phyloP scores from a whole-genome alignment of 208 protist species.

The Crithidia brevicula region DNA sequence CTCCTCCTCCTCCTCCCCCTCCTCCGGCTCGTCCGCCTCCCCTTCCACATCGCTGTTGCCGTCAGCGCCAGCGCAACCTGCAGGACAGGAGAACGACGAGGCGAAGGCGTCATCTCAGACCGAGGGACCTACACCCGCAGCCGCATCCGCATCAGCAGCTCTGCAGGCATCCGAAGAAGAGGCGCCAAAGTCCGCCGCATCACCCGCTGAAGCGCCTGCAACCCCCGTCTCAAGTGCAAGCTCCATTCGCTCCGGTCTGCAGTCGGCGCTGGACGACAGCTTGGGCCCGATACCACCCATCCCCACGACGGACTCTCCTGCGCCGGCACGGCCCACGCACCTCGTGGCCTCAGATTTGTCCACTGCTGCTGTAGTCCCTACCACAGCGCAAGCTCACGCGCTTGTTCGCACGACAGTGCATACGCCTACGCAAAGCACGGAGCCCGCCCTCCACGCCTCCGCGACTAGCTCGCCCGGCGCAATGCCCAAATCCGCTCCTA shows the following conservation, averaged over 20 bases:
- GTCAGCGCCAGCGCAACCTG: neutral
- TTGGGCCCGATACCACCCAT: neutral
- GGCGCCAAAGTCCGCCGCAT: neutral
- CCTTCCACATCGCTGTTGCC: neutral
- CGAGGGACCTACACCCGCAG: no score
- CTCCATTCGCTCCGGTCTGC: slow-evolving; percentile 3
- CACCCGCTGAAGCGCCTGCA: neutral
- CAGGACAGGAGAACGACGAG: neutral
- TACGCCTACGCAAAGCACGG: neutral
- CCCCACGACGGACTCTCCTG: neutral
- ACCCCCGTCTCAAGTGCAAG: neutral
- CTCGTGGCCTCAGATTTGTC: neutral
- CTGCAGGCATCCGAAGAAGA: no score
- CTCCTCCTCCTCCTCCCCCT: neutral
- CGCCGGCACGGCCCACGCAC: neutral
- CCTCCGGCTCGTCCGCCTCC: neutral
- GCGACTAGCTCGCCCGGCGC: neutral
- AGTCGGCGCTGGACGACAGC: slow-evolving; percentile 4
- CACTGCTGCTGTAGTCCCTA: neutral
- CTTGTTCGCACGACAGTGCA: slow-evolving; percentile 10
- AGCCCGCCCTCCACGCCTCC: slow-evolving; percentile 2
- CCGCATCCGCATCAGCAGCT: no score
- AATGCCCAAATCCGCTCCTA: neutral
- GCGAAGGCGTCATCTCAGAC: no score
- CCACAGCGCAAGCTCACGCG: neutral